Evolutionary conservation across 2,329 filamentous ascomycete species (phyloP).

Genomic region (Davidsoniella neocaledoniae): DNA sequence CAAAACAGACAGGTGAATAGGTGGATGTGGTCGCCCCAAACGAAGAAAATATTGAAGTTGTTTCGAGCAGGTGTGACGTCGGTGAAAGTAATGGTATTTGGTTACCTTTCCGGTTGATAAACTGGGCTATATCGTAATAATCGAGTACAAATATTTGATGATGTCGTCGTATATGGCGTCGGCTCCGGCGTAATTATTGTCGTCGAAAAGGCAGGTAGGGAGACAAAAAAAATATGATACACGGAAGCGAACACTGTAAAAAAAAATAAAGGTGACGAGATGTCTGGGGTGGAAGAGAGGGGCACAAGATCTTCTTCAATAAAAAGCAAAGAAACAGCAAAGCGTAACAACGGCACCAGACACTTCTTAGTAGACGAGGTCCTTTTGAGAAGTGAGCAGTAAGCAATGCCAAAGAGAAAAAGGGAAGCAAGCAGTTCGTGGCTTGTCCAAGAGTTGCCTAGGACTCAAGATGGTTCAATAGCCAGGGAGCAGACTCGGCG

Average conservation of each 20-base stretch:
- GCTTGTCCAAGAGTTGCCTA: too few relatives aligned
- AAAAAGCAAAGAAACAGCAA: too few relatives aligned
- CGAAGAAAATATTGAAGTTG: not conserved
- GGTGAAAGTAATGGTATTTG: not conserved
- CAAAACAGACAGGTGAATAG: too few relatives aligned
- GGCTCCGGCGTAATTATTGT: not conserved
- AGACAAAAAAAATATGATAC: not conserved
- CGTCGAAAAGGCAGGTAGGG: conserved; percentile 1
- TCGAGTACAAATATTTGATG: not conserved
- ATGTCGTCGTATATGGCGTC: not conserved
- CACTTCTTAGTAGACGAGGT: too few relatives aligned
- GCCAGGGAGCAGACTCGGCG: too few relatives aligned
- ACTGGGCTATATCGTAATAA: too few relatives aligned
- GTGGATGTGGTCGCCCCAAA: not conserved
- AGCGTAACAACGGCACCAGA: too few relatives aligned
- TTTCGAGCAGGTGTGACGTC: not conserved
- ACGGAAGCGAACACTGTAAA: not conserved
- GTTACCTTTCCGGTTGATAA: not conserved
- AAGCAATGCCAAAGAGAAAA: too few relatives aligned
- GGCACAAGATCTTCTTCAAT: conserved; percentile 6
- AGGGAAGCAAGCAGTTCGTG: too few relatives aligned
- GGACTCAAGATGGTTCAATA: too few relatives aligned
- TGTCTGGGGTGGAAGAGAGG: not conserved
- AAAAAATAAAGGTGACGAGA: too few relatives aligned
- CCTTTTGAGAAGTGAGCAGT: too few relatives aligned